Percentiles rank a stretch among this genome's conserved stretches.
phyloP scores from a whole-genome alignment of 2,329 filamentous ascomycete genomes.

The Epichloe uncinata region DNA sequence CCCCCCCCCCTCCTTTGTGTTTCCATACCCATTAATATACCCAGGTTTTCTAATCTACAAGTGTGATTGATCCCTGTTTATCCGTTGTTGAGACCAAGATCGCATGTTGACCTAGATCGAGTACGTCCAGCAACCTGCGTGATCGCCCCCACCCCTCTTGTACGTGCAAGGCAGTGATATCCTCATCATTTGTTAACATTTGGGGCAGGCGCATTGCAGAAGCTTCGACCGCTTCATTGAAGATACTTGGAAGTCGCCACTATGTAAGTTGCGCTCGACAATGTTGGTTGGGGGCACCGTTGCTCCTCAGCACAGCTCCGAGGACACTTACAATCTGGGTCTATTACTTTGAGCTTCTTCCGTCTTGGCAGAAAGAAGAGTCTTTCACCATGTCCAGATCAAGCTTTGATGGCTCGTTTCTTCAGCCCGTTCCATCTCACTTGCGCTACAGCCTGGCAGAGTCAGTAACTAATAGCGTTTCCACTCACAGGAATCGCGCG shows the following conservation, averaged over 20 bases:
- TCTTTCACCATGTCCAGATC: conserved; percentile 17
- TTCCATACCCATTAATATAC: background rate
- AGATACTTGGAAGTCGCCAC: conserved; percentile 5
- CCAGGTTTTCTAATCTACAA: background rate
- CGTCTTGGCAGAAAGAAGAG: background rate
- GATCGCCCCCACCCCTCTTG: background rate
- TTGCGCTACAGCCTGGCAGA: conserved; percentile 10
- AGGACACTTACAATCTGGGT: background rate
- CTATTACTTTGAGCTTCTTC: background rate
- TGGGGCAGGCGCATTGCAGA: background rate
- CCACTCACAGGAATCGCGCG: conserved; percentile 50
- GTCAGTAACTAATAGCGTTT: conserved; percentile 14
- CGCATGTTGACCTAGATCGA: background rate
- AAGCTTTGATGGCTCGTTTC: conserved; percentile 17
- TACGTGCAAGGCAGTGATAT: background rate
- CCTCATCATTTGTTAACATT: background rate
- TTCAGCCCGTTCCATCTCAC: conserved; percentile 9
- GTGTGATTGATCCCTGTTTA: background rate
- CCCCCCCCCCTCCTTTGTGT: background rate
- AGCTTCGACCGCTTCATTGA: background rate
- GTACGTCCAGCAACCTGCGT: background rate
- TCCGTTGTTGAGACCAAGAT: background rate
- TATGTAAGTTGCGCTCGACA: conserved; percentile 4
- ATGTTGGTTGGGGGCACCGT: background rate
- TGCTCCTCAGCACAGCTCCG: background rate